phyloP scores from a whole-genome alignment of 345 rosid species.

The Carallia brachiata region DNA sequence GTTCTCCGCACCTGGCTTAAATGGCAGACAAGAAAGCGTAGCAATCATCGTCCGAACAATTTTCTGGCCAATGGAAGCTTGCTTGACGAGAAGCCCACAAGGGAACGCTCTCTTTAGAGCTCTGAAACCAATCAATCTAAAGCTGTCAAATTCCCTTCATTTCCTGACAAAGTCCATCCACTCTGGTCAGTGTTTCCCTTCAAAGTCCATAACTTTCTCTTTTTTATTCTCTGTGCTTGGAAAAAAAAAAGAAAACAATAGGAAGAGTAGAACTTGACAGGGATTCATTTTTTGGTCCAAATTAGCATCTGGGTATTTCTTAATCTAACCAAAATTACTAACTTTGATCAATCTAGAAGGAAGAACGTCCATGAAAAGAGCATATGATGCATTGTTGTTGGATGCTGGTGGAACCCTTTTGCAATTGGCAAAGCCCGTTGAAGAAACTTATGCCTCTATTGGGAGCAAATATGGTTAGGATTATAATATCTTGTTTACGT shows the following conservation, averaged over 20 bases:
- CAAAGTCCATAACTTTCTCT: neutral
- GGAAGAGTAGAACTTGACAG: neutral
- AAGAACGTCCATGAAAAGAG: constrained; percentile 37
- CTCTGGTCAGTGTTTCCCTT: constrained; percentile 33
- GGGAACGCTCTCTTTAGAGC: constrained; percentile 43
- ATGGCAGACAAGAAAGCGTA: too few species aligned
- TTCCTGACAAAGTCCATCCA: constrained; percentile 39
- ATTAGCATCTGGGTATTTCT: constrained; percentile 6
- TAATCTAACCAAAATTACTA: neutral
- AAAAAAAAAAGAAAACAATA: too few species aligned
- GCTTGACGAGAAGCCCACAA: constrained; percentile 43
- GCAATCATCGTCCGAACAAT: too few species aligned
- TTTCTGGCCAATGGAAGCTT: constrained; percentile 51
- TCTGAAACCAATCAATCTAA: constrained; percentile 34
- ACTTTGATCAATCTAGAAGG: constrained; percentile 12
- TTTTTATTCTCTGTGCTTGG: neutral
- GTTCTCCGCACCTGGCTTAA: too few species aligned
- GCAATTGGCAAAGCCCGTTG: constrained; percentile 72
- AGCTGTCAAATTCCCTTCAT: constrained; percentile 21
- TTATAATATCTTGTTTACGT: neutral
- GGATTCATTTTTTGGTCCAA: too few species aligned
- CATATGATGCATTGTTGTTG: constrained; percentile 73
- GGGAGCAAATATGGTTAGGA: constrained; percentile 75
- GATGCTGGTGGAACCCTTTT: constrained; percentile 93
- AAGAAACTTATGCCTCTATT: constrained; percentile 70